These are phyloP conservation scores for Lolium multiflorum DNA, from an alignment of 176 grass and related monocot species.

Conservation along the genomic window DNA sequence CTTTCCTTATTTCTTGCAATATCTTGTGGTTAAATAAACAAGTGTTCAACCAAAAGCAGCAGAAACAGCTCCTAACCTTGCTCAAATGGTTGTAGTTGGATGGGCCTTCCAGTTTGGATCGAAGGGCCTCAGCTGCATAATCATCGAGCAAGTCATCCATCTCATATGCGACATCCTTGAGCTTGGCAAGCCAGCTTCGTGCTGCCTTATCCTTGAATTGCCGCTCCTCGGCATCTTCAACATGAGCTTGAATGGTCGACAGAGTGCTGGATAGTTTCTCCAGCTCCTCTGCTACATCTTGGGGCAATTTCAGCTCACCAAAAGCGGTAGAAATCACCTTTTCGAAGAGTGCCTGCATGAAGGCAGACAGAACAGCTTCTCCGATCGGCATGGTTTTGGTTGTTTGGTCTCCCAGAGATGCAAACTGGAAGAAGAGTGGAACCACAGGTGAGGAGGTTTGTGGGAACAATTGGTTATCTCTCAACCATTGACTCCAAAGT, in stretches of 20 bases:
- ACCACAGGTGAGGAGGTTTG: background rate
- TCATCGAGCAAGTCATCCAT: constrained; percentile 79
- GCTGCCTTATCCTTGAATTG: constrained; percentile 63
- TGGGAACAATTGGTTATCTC: constrained; percentile 1
- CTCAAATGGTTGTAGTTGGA: constrained; percentile 40
- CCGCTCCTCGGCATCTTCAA: constrained; percentile 79
- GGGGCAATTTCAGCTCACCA: constrained; percentile 55
- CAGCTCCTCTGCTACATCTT: constrained; percentile 53
- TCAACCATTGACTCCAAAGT: constrained; percentile 48
- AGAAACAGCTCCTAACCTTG: constrained; percentile 58
- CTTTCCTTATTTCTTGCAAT: constrained; percentile 48
- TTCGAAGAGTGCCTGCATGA: constrained; percentile 78
- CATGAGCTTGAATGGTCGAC: constrained; percentile 55
- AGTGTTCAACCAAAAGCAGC: constrained; percentile 48
- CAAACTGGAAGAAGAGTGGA: constrained; percentile 31
- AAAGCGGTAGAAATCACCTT: constrained; percentile 58
- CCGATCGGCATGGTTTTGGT: constrained; percentile 47
- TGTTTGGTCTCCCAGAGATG: constrained; percentile 9
- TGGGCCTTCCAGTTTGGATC: constrained; percentile 45
- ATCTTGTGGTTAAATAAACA: constrained; percentile 53
- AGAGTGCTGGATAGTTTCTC: constrained; percentile 56
- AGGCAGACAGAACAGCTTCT: constrained; percentile 64
- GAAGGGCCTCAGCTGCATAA: constrained; percentile 49
- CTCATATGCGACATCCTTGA: constrained; percentile 67
- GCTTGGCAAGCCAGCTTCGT: constrained; percentile 62